These are phyloP conservation scores for Selenicereus undatus DNA, from an alignment of 148 eudicot genomes.

Conservation along the genomic window DNA sequence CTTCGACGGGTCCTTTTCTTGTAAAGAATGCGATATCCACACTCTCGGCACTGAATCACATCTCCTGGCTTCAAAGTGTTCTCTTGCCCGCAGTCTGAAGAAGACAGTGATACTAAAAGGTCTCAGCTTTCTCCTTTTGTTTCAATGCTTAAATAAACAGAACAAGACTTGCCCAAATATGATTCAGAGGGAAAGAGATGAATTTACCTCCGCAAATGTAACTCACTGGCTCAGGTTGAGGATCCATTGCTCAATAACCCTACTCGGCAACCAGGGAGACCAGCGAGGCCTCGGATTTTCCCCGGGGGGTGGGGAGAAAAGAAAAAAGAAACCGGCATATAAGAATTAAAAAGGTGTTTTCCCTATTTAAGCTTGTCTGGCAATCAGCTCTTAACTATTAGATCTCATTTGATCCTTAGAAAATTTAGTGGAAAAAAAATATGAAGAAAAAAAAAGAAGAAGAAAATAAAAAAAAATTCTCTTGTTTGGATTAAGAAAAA, in stretches of 20 bases:
- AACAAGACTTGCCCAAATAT: neutral
- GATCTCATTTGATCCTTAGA: too few relatives aligned
- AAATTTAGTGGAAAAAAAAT: too few relatives aligned
- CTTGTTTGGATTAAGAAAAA: too few relatives aligned
- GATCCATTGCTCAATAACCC: constrained; percentile 45
- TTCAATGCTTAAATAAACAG: neutral
- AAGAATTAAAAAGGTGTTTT: too few relatives aligned
- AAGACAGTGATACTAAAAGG: neutral
- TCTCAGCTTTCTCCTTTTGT: too few relatives aligned
- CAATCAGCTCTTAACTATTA: too few relatives aligned
- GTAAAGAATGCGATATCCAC: constrained; percentile 83
- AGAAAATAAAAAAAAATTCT: too few relatives aligned
- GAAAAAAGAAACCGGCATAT: too few relatives aligned
- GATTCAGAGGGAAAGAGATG: neutral
- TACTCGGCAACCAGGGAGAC: neutral
- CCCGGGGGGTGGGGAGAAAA: too few relatives aligned
- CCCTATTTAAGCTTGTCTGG: too few relatives aligned
- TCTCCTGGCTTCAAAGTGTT: constrained; percentile 78
- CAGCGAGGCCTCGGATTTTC: too few relatives aligned
- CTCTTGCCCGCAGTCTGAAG: constrained; percentile 81
- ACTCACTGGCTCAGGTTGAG: constrained; percentile 71
- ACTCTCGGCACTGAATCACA: constrained; percentile 87
- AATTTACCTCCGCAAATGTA: constrained; percentile 66
- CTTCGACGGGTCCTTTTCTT: constrained; percentile 88
- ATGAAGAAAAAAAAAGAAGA: too few relatives aligned